Evolutionary conservation across 2,329 filamentous ascomycete genomes (phyloP), one percentile per base, ranked within the genome.

Genomic region (Boeremia exigua): DNA sequence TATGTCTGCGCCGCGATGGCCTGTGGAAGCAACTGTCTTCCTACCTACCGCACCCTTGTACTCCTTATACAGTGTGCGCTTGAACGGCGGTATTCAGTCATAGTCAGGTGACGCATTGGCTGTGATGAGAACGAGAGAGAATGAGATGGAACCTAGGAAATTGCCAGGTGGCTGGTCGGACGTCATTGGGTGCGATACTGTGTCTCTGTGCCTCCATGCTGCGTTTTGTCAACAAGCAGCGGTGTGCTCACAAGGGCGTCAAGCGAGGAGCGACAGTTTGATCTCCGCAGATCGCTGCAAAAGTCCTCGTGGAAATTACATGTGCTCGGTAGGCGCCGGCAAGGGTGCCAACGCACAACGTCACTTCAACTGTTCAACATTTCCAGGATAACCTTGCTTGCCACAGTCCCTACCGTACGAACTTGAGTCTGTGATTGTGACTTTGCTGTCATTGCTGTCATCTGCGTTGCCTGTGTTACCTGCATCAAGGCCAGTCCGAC

Each of bases 271-370:
- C 36, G 48, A 19, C 30, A 12, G 47, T 56, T 42, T 56, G 53
- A 56, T 56, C 53, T 43, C 27, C 53, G 53, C 47, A 47, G 53
- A 56, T 56, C 47, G 9, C 36, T 51, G 53, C 53, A 51, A 34
- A 48, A 51, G 15, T 51, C 53, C 53, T 51, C 32, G 53, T 48
- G 53, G 47, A 56, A 51, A 56, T 56, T 45, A 48, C 8, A 48
- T 9, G 5, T n/a, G 14, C 36, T 48, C 53, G 53, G 53, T 44
- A 51, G 47, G 36, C 43, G 42, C 48, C 19, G 47, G 48, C 36
- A 56, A 27, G 53, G 47, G 27, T 42, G 19, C n/a, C 33, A 27
- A 33, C 52, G 36, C 42, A 43, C 40, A 36, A 50, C 42, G 36
- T 47, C 53, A 47, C 34, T 33, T 50, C 37, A 27, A 47, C 17